phyloP scores from a whole-genome alignment of 2,329 filamentous ascomycete genomes.

The Hypoxylon sp. region DNA sequence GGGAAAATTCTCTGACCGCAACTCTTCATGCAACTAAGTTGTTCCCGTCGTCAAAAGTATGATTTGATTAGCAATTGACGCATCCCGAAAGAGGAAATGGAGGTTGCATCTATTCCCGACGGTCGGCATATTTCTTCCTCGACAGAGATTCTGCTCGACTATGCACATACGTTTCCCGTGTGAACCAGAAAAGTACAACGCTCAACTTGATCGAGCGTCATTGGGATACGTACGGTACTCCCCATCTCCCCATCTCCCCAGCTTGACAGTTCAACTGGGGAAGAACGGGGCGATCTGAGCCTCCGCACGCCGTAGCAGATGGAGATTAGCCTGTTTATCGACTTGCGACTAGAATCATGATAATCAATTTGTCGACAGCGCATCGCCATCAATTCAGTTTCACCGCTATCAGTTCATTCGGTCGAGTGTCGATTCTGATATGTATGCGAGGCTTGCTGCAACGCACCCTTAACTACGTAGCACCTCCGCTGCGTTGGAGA shows the following conservation, averaged over 20 bases:
- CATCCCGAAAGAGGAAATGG: constrained; percentile 24
- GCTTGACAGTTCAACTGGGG: constrained; percentile 20
- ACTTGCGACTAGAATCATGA: constrained; percentile 31
- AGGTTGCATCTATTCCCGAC: constrained; percentile 38
- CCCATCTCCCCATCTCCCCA: constrained; percentile 10
- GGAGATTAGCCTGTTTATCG: constrained; percentile 46
- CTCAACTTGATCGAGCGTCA: constrained; percentile 11
- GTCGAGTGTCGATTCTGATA: constrained; percentile 35
- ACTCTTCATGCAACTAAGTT: constrained; percentile 26
- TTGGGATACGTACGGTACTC: constrained; percentile 14
- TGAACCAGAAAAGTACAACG: constrained; percentile 16
- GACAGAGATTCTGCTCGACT: constrained; percentile 26
- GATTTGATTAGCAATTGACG: constrained; percentile 27
- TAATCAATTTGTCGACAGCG: constrained; percentile 31
- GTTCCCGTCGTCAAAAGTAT: constrained; percentile 14
- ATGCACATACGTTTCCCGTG: constrained; percentile 3
- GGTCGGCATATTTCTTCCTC: constrained; percentile 32
- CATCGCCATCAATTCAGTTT: constrained; percentile 30
- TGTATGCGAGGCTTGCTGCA: constrained; percentile 41
- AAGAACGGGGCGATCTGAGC: constrained; percentile 28
- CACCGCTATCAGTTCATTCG: constrained; percentile 29
- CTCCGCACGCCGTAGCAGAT: constrained; percentile 32
- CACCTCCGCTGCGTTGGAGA: constrained; percentile 37
- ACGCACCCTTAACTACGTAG: constrained; percentile 36
- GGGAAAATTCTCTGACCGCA: constrained; percentile 37